Conservation (phyloP, 495 filamentous ascomycete genomes). For the Eremomyces bilateralis region DNA sequence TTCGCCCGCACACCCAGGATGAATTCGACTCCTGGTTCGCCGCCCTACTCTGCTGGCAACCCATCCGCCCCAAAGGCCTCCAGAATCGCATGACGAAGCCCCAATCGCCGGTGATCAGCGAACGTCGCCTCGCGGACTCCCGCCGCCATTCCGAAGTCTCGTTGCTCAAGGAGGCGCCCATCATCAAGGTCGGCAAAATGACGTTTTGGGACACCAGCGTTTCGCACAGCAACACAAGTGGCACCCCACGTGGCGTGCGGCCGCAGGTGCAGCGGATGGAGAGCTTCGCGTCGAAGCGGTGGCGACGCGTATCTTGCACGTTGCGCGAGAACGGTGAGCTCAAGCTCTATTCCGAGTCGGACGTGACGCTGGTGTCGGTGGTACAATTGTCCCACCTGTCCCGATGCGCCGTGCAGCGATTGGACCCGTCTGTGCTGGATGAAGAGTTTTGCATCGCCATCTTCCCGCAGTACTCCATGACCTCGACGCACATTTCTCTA, state of each 20-base stretch:
- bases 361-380: slow-evolving; percentile 52
- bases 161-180: slow-evolving; percentile 51
- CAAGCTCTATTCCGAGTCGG: slow-evolving; percentile 67
- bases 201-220: slow-evolving; percentile 64
- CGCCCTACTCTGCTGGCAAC: slow-evolving; percentile 84
- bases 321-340: slow-evolving; percentile 90
- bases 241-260: slow-evolving; percentile 16
- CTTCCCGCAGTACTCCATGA: slow-evolving; percentile 57
- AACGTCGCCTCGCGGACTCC: slow-evolving; percentile 28
- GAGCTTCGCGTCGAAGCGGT: slow-evolving; percentile 23
- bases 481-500: slow-evolving; percentile 39
- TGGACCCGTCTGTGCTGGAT: slow-evolving; percentile 81
- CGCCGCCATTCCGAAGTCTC: slow-evolving; percentile 38
- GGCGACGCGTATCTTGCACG: slow-evolving; percentile 80
- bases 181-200: slow-evolving; percentile 95
- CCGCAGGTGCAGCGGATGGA: slow-evolving; percentile 17
- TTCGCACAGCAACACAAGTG: slow-evolving; percentile 30
- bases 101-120: slow-evolving; percentile 26
- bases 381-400: slow-evolving; percentile 82
- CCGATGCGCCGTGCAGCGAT: slow-evolving; percentile 67
- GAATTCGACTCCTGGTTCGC: slow-evolving; percentile 86
- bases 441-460: slow-evolving; percentile 91
- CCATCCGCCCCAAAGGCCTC: slow-evolving; percentile 53
- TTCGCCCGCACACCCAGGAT: slow-evolving; percentile 49
- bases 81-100: slow-evolving; percentile 53